These are phyloP conservation scores for Starmera quercuum DNA, from an alignment of 805 yeast genomes.

Conservation along the genomic window DNA sequence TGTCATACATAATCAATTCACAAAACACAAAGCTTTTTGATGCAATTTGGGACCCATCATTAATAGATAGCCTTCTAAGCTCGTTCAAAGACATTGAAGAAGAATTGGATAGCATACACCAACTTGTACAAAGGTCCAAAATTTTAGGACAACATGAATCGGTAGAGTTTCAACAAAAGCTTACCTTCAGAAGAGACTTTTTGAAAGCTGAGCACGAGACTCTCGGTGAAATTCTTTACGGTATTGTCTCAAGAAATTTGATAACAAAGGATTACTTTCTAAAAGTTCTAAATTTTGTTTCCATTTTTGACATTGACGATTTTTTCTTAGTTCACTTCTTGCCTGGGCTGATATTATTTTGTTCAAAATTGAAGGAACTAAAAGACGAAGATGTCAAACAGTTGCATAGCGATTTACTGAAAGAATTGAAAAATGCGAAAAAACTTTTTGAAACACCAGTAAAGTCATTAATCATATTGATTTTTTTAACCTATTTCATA, in stretches of 20 bases:
- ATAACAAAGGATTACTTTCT: slow-evolving; percentile 28
- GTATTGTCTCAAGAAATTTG: slow-evolving; percentile 34
- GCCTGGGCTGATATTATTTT: slow-evolving; percentile 46
- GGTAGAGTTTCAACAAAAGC: slow-evolving; percentile 35
- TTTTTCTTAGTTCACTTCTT: slow-evolving; percentile 54
- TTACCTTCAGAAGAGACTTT: slow-evolving; percentile 54
- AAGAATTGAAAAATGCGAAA: slow-evolving; percentile 30
- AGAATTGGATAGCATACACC: slow-evolving; percentile 47
- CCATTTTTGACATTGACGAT: slow-evolving; percentile 51
- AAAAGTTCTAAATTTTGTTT: slow-evolving; percentile 36
- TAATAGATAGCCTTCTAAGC: slow-evolving; percentile 37
- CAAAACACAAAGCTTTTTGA: slow-evolving; percentile 20
- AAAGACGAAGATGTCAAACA: slow-evolving; percentile 29
- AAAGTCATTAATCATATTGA: slow-evolving; percentile 38
- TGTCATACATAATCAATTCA: slow-evolving; percentile 30
- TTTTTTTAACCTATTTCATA: slow-evolving; percentile 51
- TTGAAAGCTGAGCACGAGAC: slow-evolving; percentile 62
- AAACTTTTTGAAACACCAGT: slow-evolving; percentile 39
- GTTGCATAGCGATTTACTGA: slow-evolving; percentile 29
- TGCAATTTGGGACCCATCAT: slow-evolving; percentile 11
- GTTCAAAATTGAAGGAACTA: slow-evolving; percentile 29
- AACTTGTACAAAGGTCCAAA: slow-evolving; percentile 41
- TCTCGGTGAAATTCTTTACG: slow-evolving; percentile 57
- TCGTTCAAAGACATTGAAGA: slow-evolving; percentile 55
- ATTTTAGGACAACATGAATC: slow-evolving; percentile 43